Evolutionary conservation across 768 basidiomycete genomes (phyloP).

Genomic region (Hysterangium stoloniferum): DNA sequence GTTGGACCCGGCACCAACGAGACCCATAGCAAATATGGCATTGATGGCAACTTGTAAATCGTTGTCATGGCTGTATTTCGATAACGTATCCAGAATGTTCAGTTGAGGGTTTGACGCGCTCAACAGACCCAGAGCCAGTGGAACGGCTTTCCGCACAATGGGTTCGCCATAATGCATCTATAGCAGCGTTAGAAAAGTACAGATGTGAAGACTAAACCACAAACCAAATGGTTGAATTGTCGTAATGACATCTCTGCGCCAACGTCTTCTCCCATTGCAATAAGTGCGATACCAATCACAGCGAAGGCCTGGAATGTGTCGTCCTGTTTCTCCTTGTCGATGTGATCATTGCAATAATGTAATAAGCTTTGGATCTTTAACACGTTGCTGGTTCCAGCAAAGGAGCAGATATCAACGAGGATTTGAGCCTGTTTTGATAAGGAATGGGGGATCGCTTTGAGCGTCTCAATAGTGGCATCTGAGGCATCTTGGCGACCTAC

Average conservation of each 20-base stretch:
- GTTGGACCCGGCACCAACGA: slow-evolving; percentile 97
- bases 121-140: slow-evolving; percentile 90
- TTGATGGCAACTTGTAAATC: slow-evolving; percentile 95
- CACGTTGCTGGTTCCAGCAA: slow-evolving; percentile 93
- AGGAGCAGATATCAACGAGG: slow-evolving; percentile 89
- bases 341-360: slow-evolving; percentile 89
- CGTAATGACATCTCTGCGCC: slow-evolving; percentile 97
- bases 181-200: slow-evolving; percentile 16
- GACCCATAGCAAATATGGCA: slow-evolving; percentile 97
- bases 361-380: slow-evolving; percentile 88
- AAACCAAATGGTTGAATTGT: slow-evolving; percentile 93
- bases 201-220: slow-evolving; percentile 19
- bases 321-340: slow-evolving; percentile 54
- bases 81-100: slow-evolving; percentile 90
- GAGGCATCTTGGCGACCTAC: slow-evolving; percentile 86
- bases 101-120: slow-evolving; percentile 95
- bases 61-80: slow-evolving; percentile 98
- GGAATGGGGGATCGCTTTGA: slow-evolving; percentile 90
- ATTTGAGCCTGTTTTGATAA: slow-evolving; percentile 87
- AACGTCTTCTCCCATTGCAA: slow-evolving; percentile 97
- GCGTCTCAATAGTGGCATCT: slow-evolving; percentile 87
- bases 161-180: slow-evolving; percentile 99
- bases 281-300: slow-evolving; percentile 86
- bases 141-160: slow-evolving; percentile 83
- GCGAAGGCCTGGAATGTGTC: slow-evolving; percentile 89